Evolutionary conservation across 2,329 filamentous ascomycete species (phyloP), one percentile per base, ranked within the genome.

Genomic region (Aspergillus arachidicola): DNA sequence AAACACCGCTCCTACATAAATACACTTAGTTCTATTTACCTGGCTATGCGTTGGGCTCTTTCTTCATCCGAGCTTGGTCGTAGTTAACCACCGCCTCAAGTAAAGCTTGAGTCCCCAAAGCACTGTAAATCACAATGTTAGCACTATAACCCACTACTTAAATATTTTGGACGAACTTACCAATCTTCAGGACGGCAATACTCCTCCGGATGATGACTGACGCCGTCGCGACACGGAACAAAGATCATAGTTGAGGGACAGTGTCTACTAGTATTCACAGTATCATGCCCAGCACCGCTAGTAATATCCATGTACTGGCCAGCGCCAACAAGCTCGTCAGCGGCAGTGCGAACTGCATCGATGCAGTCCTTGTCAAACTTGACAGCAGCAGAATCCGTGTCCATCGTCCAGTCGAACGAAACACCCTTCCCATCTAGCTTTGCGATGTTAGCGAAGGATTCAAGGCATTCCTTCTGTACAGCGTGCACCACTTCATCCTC

Each of bases 191-290:
- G 79, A n/a, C 77, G 81, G 32, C 84, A 84, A 65, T 85, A 87
- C 68, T 88, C 86, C 14, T 82, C 78, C 4, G 86, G 86, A 66
- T 87, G 83, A 69, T 88, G 86, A 64, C 83, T 86, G 21, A 88
- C 77, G 0, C 86, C 86, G 61, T 86, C 81, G 68, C 78, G 79
- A 62, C 84, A 87, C 11, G 86, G 85, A 7, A 87, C 84, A 64
- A 89, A 89, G n/a, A 88, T 86, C 86, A 89, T 88, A 19, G 83
- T 81, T 4, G 85, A 86, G 16, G 86, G 86, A 58, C 82, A 85
- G 41, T 78, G 78, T 58, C 82, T 79, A 62, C 81, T 85, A 12
- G 85, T 82, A 66, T 86, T 84, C 9, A 87, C 85, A 58, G 82
- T 87, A 66, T 88, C 86, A 72, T 88, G 86, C 0, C 86, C 86